These are phyloP conservation scores for Sistotremastrum niveocremeum DNA, from an alignment of 768 basidiomycete genomes.

Conservation along the genomic window DNA sequence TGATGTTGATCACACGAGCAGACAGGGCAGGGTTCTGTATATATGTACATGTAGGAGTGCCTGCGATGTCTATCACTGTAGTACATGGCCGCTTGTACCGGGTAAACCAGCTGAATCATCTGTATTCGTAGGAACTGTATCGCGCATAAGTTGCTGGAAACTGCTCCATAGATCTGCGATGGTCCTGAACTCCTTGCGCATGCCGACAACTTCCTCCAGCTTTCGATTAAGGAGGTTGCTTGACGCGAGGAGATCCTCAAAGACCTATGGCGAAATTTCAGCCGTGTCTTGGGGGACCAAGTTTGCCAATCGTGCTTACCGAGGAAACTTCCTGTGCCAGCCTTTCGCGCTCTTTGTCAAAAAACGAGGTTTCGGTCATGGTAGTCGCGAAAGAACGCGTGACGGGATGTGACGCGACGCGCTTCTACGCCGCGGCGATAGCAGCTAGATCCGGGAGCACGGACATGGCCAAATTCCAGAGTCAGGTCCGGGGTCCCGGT, in stretches of 20 bases:
- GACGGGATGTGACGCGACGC: neutral
- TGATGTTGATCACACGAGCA: no score
- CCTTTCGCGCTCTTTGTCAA: constrained; percentile 67
- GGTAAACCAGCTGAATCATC: constrained; percentile 29
- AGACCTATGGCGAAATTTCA: constrained; percentile 36
- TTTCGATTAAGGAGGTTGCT: constrained; percentile 83
- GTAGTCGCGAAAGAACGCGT: neutral
- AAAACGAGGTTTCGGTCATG: constrained; percentile 33
- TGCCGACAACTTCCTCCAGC: constrained; percentile 82
- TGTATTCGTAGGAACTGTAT: neutral
- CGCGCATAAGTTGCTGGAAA: constrained; percentile 67
- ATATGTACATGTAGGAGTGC: no score
- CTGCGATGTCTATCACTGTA: neutral
- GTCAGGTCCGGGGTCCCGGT: no score
- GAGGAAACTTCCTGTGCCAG: constrained; percentile 61
- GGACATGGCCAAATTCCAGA: no score
- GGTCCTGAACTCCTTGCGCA: constrained; percentile 85
- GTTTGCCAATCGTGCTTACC: constrained; percentile 24
- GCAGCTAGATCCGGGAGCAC: no score
- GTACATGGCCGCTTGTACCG: constrained; percentile 45
- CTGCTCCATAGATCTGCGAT: constrained; percentile 76
- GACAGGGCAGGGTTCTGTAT: no score
- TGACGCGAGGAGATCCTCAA: constrained; percentile 75
- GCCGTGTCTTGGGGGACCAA: neutral
- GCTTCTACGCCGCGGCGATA: no score